These are phyloP conservation scores for Ormosia semicastrata DNA, from an alignment of 306 rosid species.

Conservation along the genomic window DNA sequence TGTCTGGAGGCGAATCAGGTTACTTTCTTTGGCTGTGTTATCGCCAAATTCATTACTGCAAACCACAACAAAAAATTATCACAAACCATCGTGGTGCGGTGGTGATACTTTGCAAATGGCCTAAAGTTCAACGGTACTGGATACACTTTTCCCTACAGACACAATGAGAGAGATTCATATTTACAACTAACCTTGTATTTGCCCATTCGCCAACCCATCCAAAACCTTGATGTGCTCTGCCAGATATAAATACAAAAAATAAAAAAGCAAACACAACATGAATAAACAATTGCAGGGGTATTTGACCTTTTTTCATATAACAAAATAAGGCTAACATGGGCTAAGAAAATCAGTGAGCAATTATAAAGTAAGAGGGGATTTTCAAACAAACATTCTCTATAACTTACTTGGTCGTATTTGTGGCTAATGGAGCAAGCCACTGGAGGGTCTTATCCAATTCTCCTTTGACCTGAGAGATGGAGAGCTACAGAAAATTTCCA, in stretches of 20 bases:
- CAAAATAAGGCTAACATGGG: not conserved
- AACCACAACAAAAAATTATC: not conserved
- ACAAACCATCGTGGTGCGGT: not conserved
- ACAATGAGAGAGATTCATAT: too few relatives aligned
- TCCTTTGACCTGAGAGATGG: slow-evolving; percentile 55
- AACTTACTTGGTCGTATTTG: slow-evolving; percentile 78
- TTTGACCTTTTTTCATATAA: not conserved
- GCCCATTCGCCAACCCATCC: slow-evolving; percentile 99
- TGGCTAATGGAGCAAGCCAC: slow-evolving; percentile 85
- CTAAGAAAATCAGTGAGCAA: not conserved
- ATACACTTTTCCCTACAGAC: too few relatives aligned
- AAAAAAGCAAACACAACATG: not conserved
- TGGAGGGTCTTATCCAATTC: slow-evolving; percentile 75
- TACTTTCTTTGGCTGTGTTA: slow-evolving; percentile 34
- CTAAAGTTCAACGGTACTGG: too few relatives aligned
- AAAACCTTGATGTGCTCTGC: slow-evolving; percentile 91
- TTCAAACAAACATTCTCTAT: not conserved
- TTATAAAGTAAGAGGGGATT: not conserved
- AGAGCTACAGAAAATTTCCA: slow-evolving; percentile 47
- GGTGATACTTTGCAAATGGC: too few relatives aligned
- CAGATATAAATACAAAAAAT: not conserved
- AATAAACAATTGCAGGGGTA: not conserved
- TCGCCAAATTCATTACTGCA: slow-evolving; percentile 58
- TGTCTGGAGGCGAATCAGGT: slow-evolving; percentile 68
- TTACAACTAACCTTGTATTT: slow-evolving; percentile 53